Evolutionary conservation across 768 basidiomycete species (phyloP), one percentile per base, ranked within the genome.

Genomic region (Terana coerulea): DNA sequence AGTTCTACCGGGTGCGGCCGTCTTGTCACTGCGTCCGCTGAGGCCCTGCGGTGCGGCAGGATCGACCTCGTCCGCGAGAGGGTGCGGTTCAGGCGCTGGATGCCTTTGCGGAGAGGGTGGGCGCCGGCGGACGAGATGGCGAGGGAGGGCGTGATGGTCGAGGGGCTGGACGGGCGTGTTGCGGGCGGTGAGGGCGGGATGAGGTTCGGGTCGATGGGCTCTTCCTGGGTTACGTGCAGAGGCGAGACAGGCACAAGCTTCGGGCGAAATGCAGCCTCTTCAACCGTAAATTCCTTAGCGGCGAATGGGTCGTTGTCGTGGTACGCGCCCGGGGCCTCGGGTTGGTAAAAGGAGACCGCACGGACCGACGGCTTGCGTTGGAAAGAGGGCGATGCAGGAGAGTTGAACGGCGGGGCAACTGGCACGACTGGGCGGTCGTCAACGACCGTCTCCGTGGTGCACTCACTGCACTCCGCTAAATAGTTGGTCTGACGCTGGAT

Each of bases 241-340:
- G 42, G 53, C 14, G 54, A 49, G 15, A 34, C 34, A 4, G 22
- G 57, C 12, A 52, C 30, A 34, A 54, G 35, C 22, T 47, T 36
- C 10, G 37, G 53, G 31, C 46, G 24, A 15, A 49, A 54, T 19
- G 29, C 29, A 25, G 28, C 41, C 45, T 51, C 54, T n/a, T 43
- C 37, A 17, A 46, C 21, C 26, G 59, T 44, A 14, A 61, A 57
- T 14, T 37, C 44, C n/a, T 42, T 54, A 52, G 11, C 63, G 51
- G n/a, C n/a, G 47, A 65, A 67, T 1, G 68, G 59, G 28, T 71
- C 67, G 56, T 50, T 56, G 43, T 69, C 66, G 58, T 60, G 21
- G 31, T 25, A 28, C 33, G 24, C 15, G 49, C 31, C 17, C 33
- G 35, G 10, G 24, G 36, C n/a, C 21, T n/a, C n/a, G n/a, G 21